These are phyloP conservation scores for Priceomyces fermenticarens DNA, from an alignment of 805 yeast species.

Conservation along the genomic window DNA sequence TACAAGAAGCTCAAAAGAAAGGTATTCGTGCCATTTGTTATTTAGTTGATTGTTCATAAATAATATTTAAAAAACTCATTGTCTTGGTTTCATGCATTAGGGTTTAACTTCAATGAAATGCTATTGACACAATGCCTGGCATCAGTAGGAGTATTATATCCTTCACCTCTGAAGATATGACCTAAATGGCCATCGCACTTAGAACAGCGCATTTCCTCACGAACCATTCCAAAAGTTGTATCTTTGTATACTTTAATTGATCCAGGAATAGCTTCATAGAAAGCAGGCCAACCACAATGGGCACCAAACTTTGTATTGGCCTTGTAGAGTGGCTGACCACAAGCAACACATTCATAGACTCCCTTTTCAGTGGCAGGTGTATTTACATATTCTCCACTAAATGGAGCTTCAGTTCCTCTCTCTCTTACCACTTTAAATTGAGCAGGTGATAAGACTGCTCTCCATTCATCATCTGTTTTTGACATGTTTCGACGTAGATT, in stretches of 20 bases:
- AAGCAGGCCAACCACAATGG: conserved; percentile 98
- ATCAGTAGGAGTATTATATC: conserved; percentile 82
- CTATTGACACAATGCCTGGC: conserved; percentile 96
- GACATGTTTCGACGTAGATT: conserved; percentile 13
- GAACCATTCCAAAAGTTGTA: conserved; percentile 64
- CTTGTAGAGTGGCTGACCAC: conserved; percentile 74
- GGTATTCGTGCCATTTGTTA: conserved; percentile 72
- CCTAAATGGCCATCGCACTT: conserved; percentile 94
- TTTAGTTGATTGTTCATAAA: conserved; percentile 25
- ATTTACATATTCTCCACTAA: conserved; percentile 56
- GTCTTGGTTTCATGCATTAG: conserved; percentile 1
- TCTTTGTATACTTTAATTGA: conserved; percentile 65
- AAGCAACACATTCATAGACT: conserved; percentile 80
- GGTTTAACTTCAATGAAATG: conserved; percentile 63
- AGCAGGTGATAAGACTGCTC: conserved; percentile 67
- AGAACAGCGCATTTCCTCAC: conserved; percentile 87
- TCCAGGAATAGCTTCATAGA: conserved; percentile 85
- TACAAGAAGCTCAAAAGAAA: conserved; percentile 75
- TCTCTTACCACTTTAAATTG: conserved; percentile 79
- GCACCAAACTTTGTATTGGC: conserved; percentile 82
- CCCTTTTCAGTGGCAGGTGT: conserved; percentile 57
- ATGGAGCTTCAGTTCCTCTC: conserved; percentile 69
- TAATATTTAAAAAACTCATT: background rate
- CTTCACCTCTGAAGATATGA: conserved; percentile 93
- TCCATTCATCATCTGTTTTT: conserved; percentile 66